These are phyloP conservation scores for Lachnum nothofagi DNA, from an alignment of 2,329 filamentous ascomycete species.

Conservation along the genomic window DNA sequence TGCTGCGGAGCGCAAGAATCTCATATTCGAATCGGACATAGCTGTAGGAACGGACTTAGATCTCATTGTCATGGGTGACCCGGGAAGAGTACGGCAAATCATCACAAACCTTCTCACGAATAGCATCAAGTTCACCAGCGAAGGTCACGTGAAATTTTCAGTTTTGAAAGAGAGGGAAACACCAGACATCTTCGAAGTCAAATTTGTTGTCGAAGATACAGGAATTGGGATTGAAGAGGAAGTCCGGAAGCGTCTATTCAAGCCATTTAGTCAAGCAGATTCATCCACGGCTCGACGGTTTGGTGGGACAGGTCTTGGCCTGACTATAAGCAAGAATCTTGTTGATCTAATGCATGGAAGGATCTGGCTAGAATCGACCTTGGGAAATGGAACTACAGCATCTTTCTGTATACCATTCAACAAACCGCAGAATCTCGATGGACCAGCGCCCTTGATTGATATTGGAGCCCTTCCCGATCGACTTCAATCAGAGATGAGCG, in stretches of 20 bases:
- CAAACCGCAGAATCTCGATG: constrained; percentile 53
- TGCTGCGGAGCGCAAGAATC: constrained; percentile 72
- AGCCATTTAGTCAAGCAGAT: constrained; percentile 77
- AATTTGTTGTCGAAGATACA: constrained; percentile 70
- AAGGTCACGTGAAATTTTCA: constrained; percentile 62
- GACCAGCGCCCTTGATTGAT: constrained; percentile 50
- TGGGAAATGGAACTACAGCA: constrained; percentile 66
- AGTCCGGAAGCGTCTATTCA: constrained; percentile 67
- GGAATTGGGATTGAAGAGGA: constrained; percentile 79
- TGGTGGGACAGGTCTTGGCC: constrained; percentile 70
- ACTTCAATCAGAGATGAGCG: constrained; percentile 56
- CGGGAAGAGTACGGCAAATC: constrained; percentile 77
- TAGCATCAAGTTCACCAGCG: constrained; percentile 68
- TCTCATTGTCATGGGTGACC: constrained; percentile 79
- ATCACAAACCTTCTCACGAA: constrained; percentile 75
- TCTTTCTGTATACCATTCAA: constrained; percentile 74
- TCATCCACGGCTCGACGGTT: constrained; percentile 74
- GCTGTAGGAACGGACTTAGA: constrained; percentile 54
- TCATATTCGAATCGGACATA: constrained; percentile 65
- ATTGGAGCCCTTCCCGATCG: constrained; percentile 63
- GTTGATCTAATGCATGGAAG: constrained; percentile 73
- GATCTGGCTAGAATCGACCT: constrained; percentile 64
- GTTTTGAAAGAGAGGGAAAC: constrained; percentile 61
- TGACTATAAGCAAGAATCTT: constrained; percentile 77
- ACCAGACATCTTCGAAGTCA: constrained; percentile 59